Base-by-base conservation (phyloP, 345 rosid species). In the Eucalyptus camaldulensis region DNA sequence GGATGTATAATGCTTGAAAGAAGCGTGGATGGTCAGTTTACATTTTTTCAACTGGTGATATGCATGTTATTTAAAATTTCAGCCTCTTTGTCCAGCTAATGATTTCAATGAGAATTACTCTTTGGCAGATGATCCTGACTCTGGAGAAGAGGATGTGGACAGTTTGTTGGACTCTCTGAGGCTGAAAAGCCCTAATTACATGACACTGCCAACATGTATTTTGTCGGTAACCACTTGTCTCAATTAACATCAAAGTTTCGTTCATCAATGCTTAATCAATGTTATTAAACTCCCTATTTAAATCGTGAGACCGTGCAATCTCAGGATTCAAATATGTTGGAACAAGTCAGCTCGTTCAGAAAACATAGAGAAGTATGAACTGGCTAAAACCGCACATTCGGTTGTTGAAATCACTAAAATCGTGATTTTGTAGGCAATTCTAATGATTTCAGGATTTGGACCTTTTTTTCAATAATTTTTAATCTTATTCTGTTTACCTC, bases 1-100 rank as follows among this genome's bases (percentile, higher is more conserved):
- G 99, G 99, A 91, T 96, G 98, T 90, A 89, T 97, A 94, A 96
- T 96, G 99, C 91, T 97, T 56, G 93, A 96, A 92, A 94, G 99
- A 95, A 92, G 89, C 54, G 85, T 91, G 87, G 53, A 91, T 88
- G 99, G 99, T 96, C 87, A 88, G 93, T 92, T 65, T 86, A 67
- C 37, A 67, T 24, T n/a, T 67, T 37, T 67, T 65, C 1, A 67
- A 87, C 51, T 43, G 76, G 58, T 29, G 54, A 37, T 44, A 62
- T 58, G 40, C 44, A 33, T 33, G 12, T 72, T 5, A 72, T 72
- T 33, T 33, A 17, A 15, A 72, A 33, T 33, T 72, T 33, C 81
- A 72, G 81, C 3, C 44, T 72, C 81, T 33, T 72, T 72, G 81
- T 72, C 81, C 81, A 33, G 81, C 45, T 65, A 44, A 31, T 11